A percentile compares a stretch with the other conserved stretches of the same genome.
phyloP scores from a whole-genome alignment of 805 yeast species.

The Suhomyces canberraensis region DNA sequence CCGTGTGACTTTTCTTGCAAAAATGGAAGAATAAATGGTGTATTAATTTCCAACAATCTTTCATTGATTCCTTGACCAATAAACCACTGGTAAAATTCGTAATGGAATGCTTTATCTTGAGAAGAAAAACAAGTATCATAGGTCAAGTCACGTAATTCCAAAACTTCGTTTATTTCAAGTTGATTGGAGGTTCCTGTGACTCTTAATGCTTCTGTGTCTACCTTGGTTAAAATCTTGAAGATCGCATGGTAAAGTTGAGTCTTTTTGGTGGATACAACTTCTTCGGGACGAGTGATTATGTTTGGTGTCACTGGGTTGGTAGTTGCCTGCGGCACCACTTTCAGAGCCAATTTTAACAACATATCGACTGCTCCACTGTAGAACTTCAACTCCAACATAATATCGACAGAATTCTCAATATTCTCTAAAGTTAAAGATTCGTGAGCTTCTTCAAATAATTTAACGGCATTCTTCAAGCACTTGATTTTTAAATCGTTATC shows the following conservation, averaged over 20 bases:
- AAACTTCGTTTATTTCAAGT: constrained; percentile 46
- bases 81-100: constrained; percentile 90
- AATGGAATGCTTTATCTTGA: constrained; percentile 84
- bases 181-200: constrained; percentile 34
- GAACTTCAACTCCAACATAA: constrained; percentile 73
- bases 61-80: constrained; percentile 74
- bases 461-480: constrained; percentile 71
- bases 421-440: constrained; percentile 76
- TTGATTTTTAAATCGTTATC: constrained; percentile 67
- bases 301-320: not conserved
- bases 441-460: constrained; percentile 73
- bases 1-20: constrained; percentile 63
- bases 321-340: constrained; percentile 22
- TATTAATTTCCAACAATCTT: constrained; percentile 71
- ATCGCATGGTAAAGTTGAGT: constrained; percentile 59
- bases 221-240: constrained; percentile 68
- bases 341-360: constrained; percentile 70
- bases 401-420: constrained; percentile 73
- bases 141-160: constrained; percentile 64
- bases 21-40: constrained; percentile 76
- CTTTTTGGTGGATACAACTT: not conserved
- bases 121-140: constrained; percentile 72
- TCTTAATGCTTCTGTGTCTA: constrained; percentile 62
- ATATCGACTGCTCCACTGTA: constrained; percentile 85
- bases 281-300: not conserved